These are phyloP conservation scores for Fusarium mangiferae DNA, from an alignment of 2,329 filamentous ascomycete species.

Conservation along the genomic window DNA sequence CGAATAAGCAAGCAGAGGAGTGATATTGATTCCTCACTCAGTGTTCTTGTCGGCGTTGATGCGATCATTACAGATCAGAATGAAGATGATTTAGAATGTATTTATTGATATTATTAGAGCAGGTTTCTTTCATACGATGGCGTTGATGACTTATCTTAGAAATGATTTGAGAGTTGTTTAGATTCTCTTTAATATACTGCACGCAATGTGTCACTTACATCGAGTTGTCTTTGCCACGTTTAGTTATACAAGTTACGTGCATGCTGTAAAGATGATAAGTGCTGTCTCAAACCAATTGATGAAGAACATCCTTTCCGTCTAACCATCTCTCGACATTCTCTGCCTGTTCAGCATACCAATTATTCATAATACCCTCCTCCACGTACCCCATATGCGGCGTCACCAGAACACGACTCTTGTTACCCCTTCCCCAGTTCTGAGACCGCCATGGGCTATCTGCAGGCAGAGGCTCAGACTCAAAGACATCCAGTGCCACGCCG, in stretches of 20 bases:
- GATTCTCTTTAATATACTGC: neutral
- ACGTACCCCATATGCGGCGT: constrained; percentile 12
- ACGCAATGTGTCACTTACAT: neutral
- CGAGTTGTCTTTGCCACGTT: neutral
- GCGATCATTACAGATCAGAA: neutral
- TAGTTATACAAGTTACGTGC: neutral
- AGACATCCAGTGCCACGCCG: neutral
- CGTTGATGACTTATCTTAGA: neutral
- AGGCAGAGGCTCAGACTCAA: neutral
- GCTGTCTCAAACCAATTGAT: neutral
- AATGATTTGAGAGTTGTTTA: neutral
- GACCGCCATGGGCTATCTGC: neutral
- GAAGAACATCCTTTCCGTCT: neutral
- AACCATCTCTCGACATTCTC: constrained; percentile 7
- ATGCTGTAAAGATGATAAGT: accelerated
- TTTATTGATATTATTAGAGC: neutral
- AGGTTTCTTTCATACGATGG: neutral
- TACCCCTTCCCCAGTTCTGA: neutral
- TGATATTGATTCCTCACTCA: neutral
- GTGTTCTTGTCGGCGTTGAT: neutral
- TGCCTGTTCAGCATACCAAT: constrained; percentile 1
- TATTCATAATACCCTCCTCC: neutral
- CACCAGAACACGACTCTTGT: neutral
- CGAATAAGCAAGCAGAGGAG: neutral
- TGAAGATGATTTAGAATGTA: constrained; percentile 1